Percentiles rank a stretch among this genome's conserved stretches.
Conservation (phyloP, 148 eudicot genomes). For the Vaccinium myrtillus region DNA sequence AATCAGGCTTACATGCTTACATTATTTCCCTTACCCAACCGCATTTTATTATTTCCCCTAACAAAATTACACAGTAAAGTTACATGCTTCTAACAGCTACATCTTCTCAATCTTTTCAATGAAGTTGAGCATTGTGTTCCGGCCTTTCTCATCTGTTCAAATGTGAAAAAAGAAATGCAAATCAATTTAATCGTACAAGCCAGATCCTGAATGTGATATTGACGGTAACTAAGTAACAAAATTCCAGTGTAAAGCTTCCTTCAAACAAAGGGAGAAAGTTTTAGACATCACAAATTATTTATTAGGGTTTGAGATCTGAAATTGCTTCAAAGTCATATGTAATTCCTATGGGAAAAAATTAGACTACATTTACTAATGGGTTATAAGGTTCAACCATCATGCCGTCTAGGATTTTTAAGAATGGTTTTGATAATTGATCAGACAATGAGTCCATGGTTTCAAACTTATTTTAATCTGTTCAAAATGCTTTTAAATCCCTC, state of each 20-base stretch:
- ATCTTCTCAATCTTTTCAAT: conserved; percentile 16
- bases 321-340: neutral
- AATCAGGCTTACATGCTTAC: too few species aligned
- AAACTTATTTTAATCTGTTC: neutral
- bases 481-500: neutral
- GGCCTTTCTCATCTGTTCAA: conserved; percentile 19
- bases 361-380: too few species aligned
- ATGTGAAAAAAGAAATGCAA: neutral
- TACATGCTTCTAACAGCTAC: neutral
- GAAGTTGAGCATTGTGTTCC: conserved; percentile 20
- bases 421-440: neutral
- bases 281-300: neutral
- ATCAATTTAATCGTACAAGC: neutral
- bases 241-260: neutral
- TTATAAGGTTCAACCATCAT: too few species aligned
- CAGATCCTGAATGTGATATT: neutral
- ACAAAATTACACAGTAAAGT: neutral
- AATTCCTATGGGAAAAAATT: too few species aligned
- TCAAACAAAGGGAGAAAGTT: neutral
- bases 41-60: neutral
- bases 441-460: neutral
- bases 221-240: neutral
- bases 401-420: neutral
- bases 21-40: too few species aligned
- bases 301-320: neutral